Evolutionary conservation across 2,329 filamentous ascomycete genomes (phyloP).

Genomic region (Monilinia laxa): DNA sequence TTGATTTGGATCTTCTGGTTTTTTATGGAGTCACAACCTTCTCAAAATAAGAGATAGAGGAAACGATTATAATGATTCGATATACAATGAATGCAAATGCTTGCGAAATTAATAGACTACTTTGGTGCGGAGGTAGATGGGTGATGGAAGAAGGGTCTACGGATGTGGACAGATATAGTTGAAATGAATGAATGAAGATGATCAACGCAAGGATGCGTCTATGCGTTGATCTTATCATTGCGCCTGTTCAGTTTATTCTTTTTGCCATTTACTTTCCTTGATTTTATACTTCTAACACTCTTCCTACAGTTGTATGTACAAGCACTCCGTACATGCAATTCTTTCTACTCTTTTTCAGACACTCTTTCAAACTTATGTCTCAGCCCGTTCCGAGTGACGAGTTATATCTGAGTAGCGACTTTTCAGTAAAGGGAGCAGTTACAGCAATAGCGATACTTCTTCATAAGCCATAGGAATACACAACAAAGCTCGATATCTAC

Average conservation of each 20-base stretch:
- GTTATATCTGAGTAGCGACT: too few species aligned
- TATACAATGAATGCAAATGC: slow-evolving; percentile 9
- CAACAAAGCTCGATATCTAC: too few species aligned
- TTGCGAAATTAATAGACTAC: slow-evolving; percentile 5
- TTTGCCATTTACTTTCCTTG: background rate
- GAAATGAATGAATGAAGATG: background rate
- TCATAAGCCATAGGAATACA: too few species aligned
- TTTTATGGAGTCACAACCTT: slow-evolving; percentile 7
- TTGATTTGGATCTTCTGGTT: slow-evolving; percentile 12
- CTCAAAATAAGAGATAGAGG: slow-evolving; percentile 8
- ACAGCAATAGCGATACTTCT: too few species aligned
- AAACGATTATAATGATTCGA: slow-evolving; percentile 9
- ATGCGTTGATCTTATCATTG: background rate
- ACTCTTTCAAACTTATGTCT: too few species aligned
- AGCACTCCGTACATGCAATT: too few species aligned
- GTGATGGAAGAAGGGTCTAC: background rate
- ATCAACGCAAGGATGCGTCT: background rate
- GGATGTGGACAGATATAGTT: background rate
- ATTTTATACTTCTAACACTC: background rate
- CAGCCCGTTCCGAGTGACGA: too few species aligned
- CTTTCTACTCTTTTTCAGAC: too few species aligned
- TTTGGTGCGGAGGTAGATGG: background rate
- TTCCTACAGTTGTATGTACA: too few species aligned
- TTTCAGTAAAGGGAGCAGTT: too few species aligned
- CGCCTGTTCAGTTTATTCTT: background rate